A percentile compares a stretch with the other conserved stretches of the same genome.
Evolutionary conservation across 495 filamentous ascomycete genomes (phyloP).

Genomic region (Aspergillus mulundensis): DNA sequence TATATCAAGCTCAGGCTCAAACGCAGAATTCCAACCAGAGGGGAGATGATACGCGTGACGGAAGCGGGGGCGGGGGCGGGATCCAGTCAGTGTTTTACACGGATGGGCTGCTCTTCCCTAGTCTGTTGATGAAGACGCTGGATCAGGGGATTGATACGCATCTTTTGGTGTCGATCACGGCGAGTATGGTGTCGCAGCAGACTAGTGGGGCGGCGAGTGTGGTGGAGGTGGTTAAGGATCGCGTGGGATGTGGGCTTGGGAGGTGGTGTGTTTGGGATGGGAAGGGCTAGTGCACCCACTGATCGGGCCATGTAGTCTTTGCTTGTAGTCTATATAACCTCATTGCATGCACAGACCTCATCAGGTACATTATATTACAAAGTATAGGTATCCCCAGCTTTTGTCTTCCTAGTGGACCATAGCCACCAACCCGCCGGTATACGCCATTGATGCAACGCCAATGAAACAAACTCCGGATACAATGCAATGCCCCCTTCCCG

Average conservation of each 20-base stretch:
- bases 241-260: conserved; percentile 31
- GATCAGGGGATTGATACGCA: conserved; percentile 43
- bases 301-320: no score
- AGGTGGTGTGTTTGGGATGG: conserved; percentile 37
- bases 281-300: neutral
- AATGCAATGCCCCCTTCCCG: conserved; percentile 17
- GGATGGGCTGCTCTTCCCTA: conserved; percentile 26
- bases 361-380: no score
- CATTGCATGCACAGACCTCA: no score
- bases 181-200: neutral
- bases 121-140: conserved; percentile 35
- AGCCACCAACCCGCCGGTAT: neutral
- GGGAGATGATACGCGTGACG: no score
- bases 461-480: conserved; percentile 27
- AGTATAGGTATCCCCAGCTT: no score
- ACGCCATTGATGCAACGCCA: conserved; percentile 14
- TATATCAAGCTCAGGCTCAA: neutral
- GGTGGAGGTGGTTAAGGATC: conserved; percentile 43
- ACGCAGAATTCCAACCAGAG: no score
- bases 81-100: conserved; percentile 34
- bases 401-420: no score
- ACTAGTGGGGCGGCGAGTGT: conserved; percentile 19
- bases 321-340: no score
- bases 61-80: conserved; percentile 23
- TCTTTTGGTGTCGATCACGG: conserved; percentile 32